phyloP scores from a whole-genome alignment of 1,284 basidiomycete genomes.

The Moesziomyces antarcticus region DNA sequence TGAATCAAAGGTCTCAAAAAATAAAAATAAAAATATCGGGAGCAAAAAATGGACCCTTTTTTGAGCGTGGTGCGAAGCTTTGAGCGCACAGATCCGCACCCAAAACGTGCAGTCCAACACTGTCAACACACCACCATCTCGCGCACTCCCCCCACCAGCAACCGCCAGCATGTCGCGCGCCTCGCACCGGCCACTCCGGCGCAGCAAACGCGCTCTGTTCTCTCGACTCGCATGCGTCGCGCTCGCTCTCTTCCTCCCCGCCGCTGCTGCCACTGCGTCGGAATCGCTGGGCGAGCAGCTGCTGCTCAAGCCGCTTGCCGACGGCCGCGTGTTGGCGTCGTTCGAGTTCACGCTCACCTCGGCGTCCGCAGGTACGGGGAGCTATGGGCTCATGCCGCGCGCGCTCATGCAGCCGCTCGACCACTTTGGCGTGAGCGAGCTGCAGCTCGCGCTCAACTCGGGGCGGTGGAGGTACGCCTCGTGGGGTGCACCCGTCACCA shows the following conservation, averaged over 20 bases:
- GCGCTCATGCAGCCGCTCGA: constrained; percentile 85
- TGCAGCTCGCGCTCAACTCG: constrained; percentile 85
- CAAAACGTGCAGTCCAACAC: no score
- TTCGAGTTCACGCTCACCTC: constrained; percentile 71
- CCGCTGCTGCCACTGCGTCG: constrained; percentile 3
- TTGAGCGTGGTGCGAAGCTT: no score
- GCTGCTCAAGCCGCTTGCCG: constrained; percentile 78
- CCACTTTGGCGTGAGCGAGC: constrained; percentile 83
- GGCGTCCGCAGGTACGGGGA: constrained; percentile 21
- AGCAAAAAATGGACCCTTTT: no score
- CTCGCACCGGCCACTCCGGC: no score
- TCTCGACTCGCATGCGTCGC: not conserved
- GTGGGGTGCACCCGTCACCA: constrained; percentile 72
- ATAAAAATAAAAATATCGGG: no score
- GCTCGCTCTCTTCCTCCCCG: not conserved
- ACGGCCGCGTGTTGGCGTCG: constrained; percentile 84
- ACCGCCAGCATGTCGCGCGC: no score
- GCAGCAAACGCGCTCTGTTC: not conserved
- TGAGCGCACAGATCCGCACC: no score
- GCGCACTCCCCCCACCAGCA: no score
- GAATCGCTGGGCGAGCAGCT: constrained; percentile 74
- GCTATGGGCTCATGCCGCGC: constrained; percentile 77
- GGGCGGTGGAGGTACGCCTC: constrained; percentile 88
- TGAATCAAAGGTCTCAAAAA: no score
- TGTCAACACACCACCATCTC: no score